Percentiles rank a stretch among this genome's conserved stretches.
phyloP scores from a whole-genome alignment of 768 basidiomycete species.

The Clathrus columnatus region DNA sequence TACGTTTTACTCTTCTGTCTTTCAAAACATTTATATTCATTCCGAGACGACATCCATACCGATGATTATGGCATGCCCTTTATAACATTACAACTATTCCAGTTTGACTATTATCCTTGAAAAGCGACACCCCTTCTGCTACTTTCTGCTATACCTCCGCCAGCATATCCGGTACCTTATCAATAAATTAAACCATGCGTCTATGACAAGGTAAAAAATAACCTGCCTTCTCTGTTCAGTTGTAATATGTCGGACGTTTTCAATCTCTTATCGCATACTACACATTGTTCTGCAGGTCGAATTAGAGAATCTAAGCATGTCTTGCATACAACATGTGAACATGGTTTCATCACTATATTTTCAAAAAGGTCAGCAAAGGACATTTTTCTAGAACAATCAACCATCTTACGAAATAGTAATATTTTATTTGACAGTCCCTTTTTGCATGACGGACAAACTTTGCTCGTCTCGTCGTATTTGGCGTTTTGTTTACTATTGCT shows the following conservation, averaged over 20 bases:
- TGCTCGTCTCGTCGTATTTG: slow-evolving; percentile 43
- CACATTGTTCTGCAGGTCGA: slow-evolving; percentile 68
- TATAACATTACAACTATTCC: too few species aligned
- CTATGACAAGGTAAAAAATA: background rate
- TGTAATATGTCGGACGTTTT: slow-evolving; percentile 70
- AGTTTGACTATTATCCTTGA: slow-evolving; percentile 53
- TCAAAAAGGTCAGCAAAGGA: background rate
- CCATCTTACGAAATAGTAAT: slow-evolving; percentile 47
- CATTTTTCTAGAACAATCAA: background rate
- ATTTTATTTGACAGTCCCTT: slow-evolving; percentile 73
- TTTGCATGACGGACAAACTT: slow-evolving; percentile 83
- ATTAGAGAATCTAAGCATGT: slow-evolving; percentile 87
- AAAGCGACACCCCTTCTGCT: slow-evolving; percentile 74
- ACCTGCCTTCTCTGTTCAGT: slow-evolving; percentile 78
- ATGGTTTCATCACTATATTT: slow-evolving; percentile 76
- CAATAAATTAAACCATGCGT: background rate
- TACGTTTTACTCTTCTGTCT: too few species aligned
- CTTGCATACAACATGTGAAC: slow-evolving; percentile 87
- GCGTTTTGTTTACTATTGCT: slow-evolving; percentile 26
- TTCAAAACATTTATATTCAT: too few species aligned
- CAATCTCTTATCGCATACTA: slow-evolving; percentile 69
- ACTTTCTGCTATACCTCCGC: slow-evolving; percentile 90
- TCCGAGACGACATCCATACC: too few species aligned
- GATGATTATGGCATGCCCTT: too few species aligned
- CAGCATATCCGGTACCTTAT: slow-evolving; percentile 85